Evolutionary conservation across 2,329 filamentous ascomycete genomes (phyloP), one percentile per base, ranked within the genome.

Genomic region (Rhynchosporium agropyri): DNA sequence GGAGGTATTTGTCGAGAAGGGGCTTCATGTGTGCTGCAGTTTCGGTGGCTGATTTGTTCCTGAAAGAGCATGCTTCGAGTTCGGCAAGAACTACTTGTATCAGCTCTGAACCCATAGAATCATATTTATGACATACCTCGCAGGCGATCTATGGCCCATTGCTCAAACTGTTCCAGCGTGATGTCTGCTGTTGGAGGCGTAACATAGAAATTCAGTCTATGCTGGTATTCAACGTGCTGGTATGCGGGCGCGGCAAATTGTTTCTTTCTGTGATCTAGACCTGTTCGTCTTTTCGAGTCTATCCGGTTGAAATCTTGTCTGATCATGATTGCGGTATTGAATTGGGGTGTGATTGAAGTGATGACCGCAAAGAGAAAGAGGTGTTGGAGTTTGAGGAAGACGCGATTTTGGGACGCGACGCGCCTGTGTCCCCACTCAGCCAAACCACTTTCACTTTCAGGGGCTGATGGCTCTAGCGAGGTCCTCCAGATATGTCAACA

Each of bases 131-230:
- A 50, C 79, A 61, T 79, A 92, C 92, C 85, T 78, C 92, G 89
- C 68, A 99, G 77, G 62, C 95, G 84, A 72, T 96, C 91, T 73
- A 99, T 98, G 10, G 93, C 95, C 95, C 95, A 99, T 83, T 97
- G 92, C 76, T 99, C 95, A 73, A 99, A 99, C 75, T 99, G 89
- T 74, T 99, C 95, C 48, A 99, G 86, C 0, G 92, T 96, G 70
- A 99, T 95, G 74, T 99, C 95, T 54, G 90, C 90, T 0, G 92
- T 97, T 0, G 95, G 95, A 51, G 95, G 91, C 31, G 89, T 83
- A 49, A 86, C 80, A 79, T 99, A 99, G 77, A 97, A 94, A 80
- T 96, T 99, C 73, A 99, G 84, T 62, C 93, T 89, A 76, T 94
- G 84, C 13, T 89, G 86, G 75, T 98, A 99, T 49, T 89, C 83